Base-by-base conservation (phyloP, 768 basidiomycete species). In the Tephrocybe rancida region DNA sequence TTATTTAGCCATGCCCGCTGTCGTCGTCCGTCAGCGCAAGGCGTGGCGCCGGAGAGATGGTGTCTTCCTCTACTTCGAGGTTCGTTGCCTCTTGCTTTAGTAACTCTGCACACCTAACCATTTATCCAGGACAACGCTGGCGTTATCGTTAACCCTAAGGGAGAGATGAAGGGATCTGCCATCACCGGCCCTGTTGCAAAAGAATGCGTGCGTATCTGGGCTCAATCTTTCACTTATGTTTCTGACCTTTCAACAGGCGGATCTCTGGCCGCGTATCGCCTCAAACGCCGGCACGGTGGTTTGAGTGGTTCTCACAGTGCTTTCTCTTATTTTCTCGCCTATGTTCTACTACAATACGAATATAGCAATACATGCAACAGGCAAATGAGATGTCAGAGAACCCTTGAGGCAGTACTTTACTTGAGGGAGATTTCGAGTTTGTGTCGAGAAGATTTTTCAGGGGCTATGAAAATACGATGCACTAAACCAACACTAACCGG, bases 141-240 rank as follows among this genome's bases (percentile, higher is more conserved):
- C 72, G 95, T 96, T 50, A 96, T 96, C 58, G 94, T 98, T 65
- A 98, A 97, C 80, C 89, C 92, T 68, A 98, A 98, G 83, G 96
- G 96, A 66, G 97, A 99, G 80, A 99, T 99, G 97, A 99, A 99
- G 82, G 96, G 96, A 45, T 95, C 92, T 48, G 92, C 92, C 56
- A 96, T 97, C 69, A 92, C 94, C 30, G 94, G 94, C 52, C 95
- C 94, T 35, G 92, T 99, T 58, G 97, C 96, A 78, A 99, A 98
- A 86, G 96, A 98, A 92, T 98, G 97, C 69, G 92, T 94, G 70
- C 37, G 92, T 86, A 27, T 8, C 2, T 11, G 4, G 39, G 7
- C n/a, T 18, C 38, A 42, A 24, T 29, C 27, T 11, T 5, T 21
- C 1, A 30, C 16, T n/a, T 37, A 27, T 44, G 27, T 26, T 44